Base-by-base conservation (phyloP, 2,329 filamentous ascomycete genomes). In the Neonectria hederae region DNA sequence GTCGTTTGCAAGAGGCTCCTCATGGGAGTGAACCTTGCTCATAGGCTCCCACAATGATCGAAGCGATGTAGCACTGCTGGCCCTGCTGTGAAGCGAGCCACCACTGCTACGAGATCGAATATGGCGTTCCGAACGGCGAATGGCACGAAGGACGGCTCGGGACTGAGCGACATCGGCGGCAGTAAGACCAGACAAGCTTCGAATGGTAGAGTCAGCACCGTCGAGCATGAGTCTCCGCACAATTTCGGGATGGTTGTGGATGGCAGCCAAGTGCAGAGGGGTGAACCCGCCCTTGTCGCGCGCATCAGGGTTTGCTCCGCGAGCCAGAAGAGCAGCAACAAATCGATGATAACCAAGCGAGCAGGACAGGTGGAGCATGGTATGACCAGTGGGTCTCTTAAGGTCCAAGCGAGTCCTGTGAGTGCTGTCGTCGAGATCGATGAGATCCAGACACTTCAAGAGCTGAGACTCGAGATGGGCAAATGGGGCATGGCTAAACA, bases 251-350 rank as follows among this genome's bases (percentile, higher is more conserved):
- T 94, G 90, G 66, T 90, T 88, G 76, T 92, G 90, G 74, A 97
- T 86, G 26, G 91, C 89, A 21, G 93, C 93, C 75, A 95, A 87
- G 77, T 97, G 92, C 81, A 97, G 85, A 14, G 93, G 89, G 5
- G 92, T 93, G 77, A 93, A 95, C 22, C 93, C 93, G 54, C 91
- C 90, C 66, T 89, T 90, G 75, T 97, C 93, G 59, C 89, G 86
- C 40, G 89, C 82, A 72, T 95, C 89, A 1, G 90, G 88, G 73
- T 91, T 90, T 21, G 92, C 92, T n/a, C 92, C 92, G 67, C 92
- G 87, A 10, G 90, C 91, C 21, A 97, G 82, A 26, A 97, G 84
- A 30, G 90, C 92, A 13, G 91, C 91, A 54, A 92, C 92, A 67
- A 97, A 90, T 51, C 91, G 87, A 67, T 90, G 87, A 69, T 93